Conservation (phyloP, 257 asterid species). For the Solanum sejunctum region DNA sequence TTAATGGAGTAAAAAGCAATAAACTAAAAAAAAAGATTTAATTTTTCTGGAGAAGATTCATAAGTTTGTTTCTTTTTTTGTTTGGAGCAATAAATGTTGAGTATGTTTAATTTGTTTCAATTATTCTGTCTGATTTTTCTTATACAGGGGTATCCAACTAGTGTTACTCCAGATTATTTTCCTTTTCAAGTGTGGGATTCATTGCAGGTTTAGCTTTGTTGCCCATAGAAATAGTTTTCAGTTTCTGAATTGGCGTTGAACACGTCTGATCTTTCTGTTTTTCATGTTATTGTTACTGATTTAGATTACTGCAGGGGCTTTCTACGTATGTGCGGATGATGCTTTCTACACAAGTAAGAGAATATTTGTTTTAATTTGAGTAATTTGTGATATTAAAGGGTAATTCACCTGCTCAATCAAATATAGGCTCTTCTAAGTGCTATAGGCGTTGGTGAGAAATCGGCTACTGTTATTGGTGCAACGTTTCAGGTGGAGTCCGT, state of each 20-base stretch:
- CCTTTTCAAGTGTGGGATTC: constrained; percentile 94
- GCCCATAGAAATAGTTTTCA: background rate
- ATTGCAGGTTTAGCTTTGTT: constrained; percentile 53
- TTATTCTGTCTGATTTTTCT: background rate
- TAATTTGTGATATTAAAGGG: constrained; percentile 1
- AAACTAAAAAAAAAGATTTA: background rate
- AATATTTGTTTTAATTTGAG: background rate
- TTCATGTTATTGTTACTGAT: background rate
- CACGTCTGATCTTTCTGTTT: background rate
- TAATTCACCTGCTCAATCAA: background rate
- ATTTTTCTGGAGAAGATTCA: background rate
- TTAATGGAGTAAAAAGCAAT: background rate
- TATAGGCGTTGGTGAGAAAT: constrained; percentile 92
- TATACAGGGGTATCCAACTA: constrained; percentile 74
- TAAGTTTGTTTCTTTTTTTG: background rate
- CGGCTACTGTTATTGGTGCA: constrained; percentile 95
- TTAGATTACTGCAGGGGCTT: constrained; percentile 50
- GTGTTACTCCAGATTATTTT: constrained; percentile 81
- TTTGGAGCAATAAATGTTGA: background rate
- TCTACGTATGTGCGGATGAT: constrained; percentile 90
- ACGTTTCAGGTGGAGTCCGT: constrained; percentile 61
- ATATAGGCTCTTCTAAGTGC: constrained; percentile 92
- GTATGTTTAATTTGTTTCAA: background rate
- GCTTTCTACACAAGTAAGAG: constrained; percentile 86
- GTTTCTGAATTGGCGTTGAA: background rate